A percentile compares a stretch with the other conserved stretches of the same genome.
Conservation (phyloP, 176 grass and related monocot species). For the Oryza punctata region DNA sequence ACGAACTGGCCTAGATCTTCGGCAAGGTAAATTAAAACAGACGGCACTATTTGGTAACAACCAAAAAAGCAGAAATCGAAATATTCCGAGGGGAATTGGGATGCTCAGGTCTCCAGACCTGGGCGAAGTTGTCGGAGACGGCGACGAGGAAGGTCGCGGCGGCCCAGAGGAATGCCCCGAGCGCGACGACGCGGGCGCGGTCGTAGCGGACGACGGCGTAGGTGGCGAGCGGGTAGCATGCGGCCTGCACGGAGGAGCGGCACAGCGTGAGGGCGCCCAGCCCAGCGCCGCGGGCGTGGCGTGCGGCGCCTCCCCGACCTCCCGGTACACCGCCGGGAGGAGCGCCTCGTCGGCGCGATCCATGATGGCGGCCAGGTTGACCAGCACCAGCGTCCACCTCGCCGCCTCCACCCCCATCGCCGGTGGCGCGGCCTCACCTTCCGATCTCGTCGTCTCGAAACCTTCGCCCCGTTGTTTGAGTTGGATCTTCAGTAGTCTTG, state of each 20-base stretch:
- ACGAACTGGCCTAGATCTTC: background rate
- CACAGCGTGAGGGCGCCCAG: conserved; percentile 58
- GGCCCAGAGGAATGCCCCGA: conserved; percentile 62
- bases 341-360: conserved; percentile 61
- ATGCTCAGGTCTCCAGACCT: conserved; percentile 9
- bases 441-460: background rate
- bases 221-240: conserved; percentile 52
- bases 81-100: background rate
- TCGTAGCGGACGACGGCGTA: conserved; percentile 49
- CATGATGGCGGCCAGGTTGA: conserved; percentile 59
- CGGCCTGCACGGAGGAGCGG: conserved; percentile 50
- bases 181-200: conserved; percentile 48
- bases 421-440: background rate
- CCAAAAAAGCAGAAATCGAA: background rate
- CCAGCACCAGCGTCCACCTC: conserved; percentile 44
- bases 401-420: conserved; percentile 34
- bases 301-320: conserved; percentile 52
- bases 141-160: conserved; percentile 56
- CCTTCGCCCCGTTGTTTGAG: background rate
- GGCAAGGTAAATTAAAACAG: background rate
- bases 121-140: conserved; percentile 49
- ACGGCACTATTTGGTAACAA: background rate
- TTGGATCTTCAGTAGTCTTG: background rate
- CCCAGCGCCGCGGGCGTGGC: conserved; percentile 51
- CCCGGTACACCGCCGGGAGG: conserved; percentile 58